Percentiles rank a stretch among this genome's conserved stretches.
Conservation (phyloP, 1,284 basidiomycete genomes). For the Rhodotorula glutinis region DNA sequence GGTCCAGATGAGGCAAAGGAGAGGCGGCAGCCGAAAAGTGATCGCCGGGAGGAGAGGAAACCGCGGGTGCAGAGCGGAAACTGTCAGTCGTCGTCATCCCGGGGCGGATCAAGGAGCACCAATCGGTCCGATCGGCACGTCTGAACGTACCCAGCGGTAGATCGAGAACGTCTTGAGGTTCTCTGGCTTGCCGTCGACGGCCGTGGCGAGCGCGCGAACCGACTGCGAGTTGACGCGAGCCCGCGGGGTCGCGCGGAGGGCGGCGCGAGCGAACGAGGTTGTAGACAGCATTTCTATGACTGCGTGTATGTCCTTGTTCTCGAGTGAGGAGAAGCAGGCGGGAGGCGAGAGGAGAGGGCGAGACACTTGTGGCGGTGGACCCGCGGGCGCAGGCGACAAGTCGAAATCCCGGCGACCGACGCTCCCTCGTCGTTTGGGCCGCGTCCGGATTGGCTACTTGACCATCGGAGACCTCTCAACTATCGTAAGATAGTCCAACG, state of each 20-base stretch:
- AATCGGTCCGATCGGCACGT: neutral
- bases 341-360: neutral
- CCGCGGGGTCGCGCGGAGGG: neutral
- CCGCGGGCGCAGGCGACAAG: too few species aligned
- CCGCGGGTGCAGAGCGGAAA: neutral
- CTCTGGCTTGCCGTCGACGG: constrained; percentile 43
- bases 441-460: neutral
- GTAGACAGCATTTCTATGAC: neutral
- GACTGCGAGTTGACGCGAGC: constrained; percentile 6
- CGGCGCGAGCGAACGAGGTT: neutral
- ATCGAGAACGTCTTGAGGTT: constrained; percentile 85
- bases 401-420: neutral
- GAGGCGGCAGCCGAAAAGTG: neutral
- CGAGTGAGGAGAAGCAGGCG: neutral
- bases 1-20: neutral
- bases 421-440: neutral
- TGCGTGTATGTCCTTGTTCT: neutral
- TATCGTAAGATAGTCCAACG: too few species aligned
- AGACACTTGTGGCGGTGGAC: neutral
- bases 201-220: constrained; percentile 29
- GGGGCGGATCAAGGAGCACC: neutral
- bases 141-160: constrained; percentile 78
- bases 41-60: too few species aligned
- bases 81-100: neutral
- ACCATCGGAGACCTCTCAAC: neutral